Evolutionary conservation across 2,329 filamentous ascomycete genomes (phyloP), one percentile per base, ranked within the genome.

Genomic region (Fusarium papillatum): DNA sequence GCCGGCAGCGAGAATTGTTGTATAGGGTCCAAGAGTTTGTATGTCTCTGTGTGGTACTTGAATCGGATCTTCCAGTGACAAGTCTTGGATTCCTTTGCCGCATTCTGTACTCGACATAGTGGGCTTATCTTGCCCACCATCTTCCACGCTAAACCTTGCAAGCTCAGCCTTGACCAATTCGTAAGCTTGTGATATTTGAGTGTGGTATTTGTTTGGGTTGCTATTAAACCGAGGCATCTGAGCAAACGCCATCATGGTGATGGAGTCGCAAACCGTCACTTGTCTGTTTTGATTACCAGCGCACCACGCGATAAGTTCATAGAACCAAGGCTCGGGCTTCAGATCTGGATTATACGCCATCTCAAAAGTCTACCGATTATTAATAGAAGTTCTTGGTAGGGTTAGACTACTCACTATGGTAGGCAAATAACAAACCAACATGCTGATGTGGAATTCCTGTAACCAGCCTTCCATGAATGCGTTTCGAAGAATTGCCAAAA

Each of bases 141-240:
- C 36, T 14, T 31, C 26, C 17, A 60, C 50, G 14, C 22, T 36
- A 26, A 60, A 41, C 59, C 13, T 19, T 41, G 19, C 36, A 41
- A 29, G 59, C 36, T 43, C 59, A 4, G 10, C 24, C 24, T 62
- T 62, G 14, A 62, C 19, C 19, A 46, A 13, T 13, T 16, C 10
- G 14, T 62, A 62, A 34, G 38, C 60, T 14, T 46, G n/a, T 5
- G 26, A 46, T 41, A 62, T 62, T 46, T 62, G 60, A 4, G 26
- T 46, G 39, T 62, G 14, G 39, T 62, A 62, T 62, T 62, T 62
- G 8, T 46, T 2, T 6, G 60, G 60, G n/a, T 34, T 62, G 14
- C 39, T 62, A 41, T 62, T 62, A 29, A 62, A 62, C 60, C 60
- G 26, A 41, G 60, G 60, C 60, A 62, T 62, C 60, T 62, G 60